Evolutionary conservation across 495 filamentous ascomycete species (phyloP).

Genomic region (Bombardia bombarda): DNA sequence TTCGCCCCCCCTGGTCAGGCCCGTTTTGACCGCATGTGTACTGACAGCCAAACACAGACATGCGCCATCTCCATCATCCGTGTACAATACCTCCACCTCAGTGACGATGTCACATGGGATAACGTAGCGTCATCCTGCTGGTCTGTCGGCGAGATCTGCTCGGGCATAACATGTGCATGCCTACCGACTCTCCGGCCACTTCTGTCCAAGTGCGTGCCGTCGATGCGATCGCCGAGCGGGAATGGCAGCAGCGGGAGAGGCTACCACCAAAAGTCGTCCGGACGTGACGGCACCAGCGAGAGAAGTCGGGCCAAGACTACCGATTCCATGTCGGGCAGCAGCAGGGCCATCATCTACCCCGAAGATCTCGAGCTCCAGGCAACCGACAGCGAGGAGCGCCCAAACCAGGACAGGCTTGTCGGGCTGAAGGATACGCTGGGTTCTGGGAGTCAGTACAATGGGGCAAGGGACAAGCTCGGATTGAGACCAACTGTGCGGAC

Average conservation of each 20-base stretch:
- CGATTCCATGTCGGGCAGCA: conserved; percentile 6
- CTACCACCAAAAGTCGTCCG: no score
- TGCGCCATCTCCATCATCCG: conserved; percentile 45
- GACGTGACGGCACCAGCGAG: conserved; percentile 7
- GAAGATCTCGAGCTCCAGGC: conserved; percentile 19
- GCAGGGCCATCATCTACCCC: conserved; percentile 16
- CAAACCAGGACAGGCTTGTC: conserved; percentile 7
- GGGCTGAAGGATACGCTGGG: not conserved
- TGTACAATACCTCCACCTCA: conserved; percentile 33
- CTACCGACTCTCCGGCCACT: conserved; percentile 42
- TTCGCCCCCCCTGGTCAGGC: not conserved
- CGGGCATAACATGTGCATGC: conserved; percentile 45
- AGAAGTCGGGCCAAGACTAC: conserved; percentile 4
- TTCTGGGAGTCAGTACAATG: not conserved
- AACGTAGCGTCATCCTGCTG: conserved; percentile 44
- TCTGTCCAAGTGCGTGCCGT: no score
- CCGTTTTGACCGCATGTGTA: no score
- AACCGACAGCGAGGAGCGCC: conserved; percentile 13
- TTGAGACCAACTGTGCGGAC: conserved; percentile 15
- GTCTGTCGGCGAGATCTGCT: conserved; percentile 46
- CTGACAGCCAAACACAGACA: no score
- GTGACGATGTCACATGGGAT: conserved; percentile 39
- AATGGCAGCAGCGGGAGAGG: no score
- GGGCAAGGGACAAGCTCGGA: conserved; percentile 5
- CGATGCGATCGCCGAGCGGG: no score